phyloP scores from a whole-genome alignment of 768 basidiomycete genomes.

The Auricularia sp. region DNA sequence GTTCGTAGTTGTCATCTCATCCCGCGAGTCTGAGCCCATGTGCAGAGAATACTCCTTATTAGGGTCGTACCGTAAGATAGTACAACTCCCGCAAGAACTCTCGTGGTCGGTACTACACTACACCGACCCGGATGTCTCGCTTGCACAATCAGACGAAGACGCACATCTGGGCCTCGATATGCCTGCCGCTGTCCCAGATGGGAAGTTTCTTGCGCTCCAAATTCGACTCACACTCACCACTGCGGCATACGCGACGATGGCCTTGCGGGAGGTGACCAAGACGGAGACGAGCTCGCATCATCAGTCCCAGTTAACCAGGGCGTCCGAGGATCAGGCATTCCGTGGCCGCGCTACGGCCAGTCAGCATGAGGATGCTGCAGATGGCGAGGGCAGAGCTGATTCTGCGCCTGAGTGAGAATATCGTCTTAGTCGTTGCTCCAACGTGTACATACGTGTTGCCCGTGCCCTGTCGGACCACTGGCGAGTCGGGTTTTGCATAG shows the following conservation, averaged over 20 bases:
- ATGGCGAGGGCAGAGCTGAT: conserved; percentile 13
- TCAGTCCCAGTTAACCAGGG: conserved; percentile 68
- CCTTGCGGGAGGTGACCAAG: conserved; percentile 87
- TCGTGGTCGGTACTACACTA: conserved; percentile 79
- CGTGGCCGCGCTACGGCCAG: conserved; percentile 34
- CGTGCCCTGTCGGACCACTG: background rate
- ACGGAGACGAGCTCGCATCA: conserved; percentile 90
- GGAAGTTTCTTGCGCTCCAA: conserved; percentile 82
- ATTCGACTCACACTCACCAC: conserved; percentile 79
- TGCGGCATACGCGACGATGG: conserved; percentile 97
- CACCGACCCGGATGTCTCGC: conserved; percentile 84
- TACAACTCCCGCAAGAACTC: conserved; percentile 75
- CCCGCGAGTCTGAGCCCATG: background rate
- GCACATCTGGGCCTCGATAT: conserved; percentile 71
- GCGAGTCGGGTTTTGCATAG: background rate
- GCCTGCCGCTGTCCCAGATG: conserved; percentile 55
- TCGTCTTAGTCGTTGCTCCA: background rate
- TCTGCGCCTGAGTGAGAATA: conserved; percentile 17
- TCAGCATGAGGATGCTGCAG: conserved; percentile 5
- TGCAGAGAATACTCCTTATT: conserved; percentile 81
- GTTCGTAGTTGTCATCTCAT: conserved; percentile 12
- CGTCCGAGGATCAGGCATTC: conserved; percentile 76
- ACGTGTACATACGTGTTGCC: background rate
- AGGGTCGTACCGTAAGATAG: conserved; percentile 87
- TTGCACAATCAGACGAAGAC: conserved; percentile 95